phyloP scores from a whole-genome alignment of 768 basidiomycete species.

The Macrocybe gigantea region DNA sequence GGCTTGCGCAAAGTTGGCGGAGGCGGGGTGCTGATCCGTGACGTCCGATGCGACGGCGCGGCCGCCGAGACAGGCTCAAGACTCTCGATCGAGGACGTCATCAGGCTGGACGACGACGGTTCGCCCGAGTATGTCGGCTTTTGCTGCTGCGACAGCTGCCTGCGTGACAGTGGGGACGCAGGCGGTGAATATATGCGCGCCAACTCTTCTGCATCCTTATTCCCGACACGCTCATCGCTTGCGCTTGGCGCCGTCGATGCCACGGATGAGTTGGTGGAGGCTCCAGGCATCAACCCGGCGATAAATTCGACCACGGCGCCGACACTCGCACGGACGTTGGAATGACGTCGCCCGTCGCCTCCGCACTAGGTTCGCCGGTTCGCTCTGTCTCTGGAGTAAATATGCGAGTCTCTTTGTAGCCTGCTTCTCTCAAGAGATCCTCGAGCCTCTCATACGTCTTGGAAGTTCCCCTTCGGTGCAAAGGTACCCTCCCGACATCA shows the following conservation, averaged over 20 bases:
- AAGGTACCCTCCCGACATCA: constrained; percentile 61
- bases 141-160: constrained; percentile 8
- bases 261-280: constrained; percentile 12
- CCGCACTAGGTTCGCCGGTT: constrained; percentile 38
- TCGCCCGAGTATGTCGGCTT: constrained; percentile 12
- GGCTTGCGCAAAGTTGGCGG: constrained; percentile 3
- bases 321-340: constrained; percentile 44
- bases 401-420: constrained; percentile 89
- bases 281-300: constrained; percentile 51
- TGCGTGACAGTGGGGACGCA: constrained; percentile 23
- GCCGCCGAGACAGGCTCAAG: constrained; percentile 20
- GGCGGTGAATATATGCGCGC: constrained; percentile 21
- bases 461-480: constrained; percentile 76
- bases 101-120: constrained; percentile 19
- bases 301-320: constrained; percentile 65
- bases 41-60: constrained; percentile 8
- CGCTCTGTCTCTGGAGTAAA: constrained; percentile 65
- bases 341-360: constrained; percentile 22
- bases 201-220: no score
- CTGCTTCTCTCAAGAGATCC: constrained; percentile 80
- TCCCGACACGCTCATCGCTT: no score
- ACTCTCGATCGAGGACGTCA: constrained; percentile 30
- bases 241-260: constrained; percentile 1
- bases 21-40: constrained; percentile 10
- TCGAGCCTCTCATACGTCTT: constrained; percentile 80